phyloP scores from a whole-genome alignment of 176 grass and related monocot genomes.

The Zea luxurians region DNA sequence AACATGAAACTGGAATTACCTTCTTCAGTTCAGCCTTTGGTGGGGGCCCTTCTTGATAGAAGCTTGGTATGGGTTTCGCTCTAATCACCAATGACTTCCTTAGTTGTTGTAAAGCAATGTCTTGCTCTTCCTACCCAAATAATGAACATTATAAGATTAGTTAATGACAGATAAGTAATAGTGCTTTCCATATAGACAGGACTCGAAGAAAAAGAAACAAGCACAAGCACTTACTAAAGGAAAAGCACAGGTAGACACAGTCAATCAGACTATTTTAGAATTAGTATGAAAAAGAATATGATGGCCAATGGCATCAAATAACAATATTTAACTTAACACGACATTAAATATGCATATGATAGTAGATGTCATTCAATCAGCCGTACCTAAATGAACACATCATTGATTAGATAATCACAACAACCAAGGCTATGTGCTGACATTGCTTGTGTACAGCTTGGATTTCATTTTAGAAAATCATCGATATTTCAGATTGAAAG shows the following conservation, averaged over 20 bases:
- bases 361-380: background rate
- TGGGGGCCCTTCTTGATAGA: slow-evolving; percentile 90
- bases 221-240: background rate
- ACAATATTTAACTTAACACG: background rate
- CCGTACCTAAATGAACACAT: background rate
- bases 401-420: background rate
- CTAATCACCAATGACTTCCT: slow-evolving; percentile 72
- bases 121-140: slow-evolving; percentile 82
- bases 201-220: background rate
- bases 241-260: background rate
- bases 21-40: slow-evolving; percentile 94
- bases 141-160: slow-evolving; percentile 32
- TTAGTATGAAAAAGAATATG: background rate
- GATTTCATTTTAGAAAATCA: background rate
- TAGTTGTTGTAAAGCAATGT: slow-evolving; percentile 77
- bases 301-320: background rate
- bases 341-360: background rate
- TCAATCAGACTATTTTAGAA: background rate
- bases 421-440: background rate
- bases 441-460: background rate
- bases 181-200: background rate
- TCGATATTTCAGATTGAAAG: background rate
- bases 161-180: background rate
- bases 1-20: slow-evolving; percentile 47
- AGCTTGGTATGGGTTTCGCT: slow-evolving; percentile 93